These are phyloP conservation scores for Elymus sibiricus DNA, from an alignment of 176 grass and related monocot genomes.

Conservation along the genomic window DNA sequence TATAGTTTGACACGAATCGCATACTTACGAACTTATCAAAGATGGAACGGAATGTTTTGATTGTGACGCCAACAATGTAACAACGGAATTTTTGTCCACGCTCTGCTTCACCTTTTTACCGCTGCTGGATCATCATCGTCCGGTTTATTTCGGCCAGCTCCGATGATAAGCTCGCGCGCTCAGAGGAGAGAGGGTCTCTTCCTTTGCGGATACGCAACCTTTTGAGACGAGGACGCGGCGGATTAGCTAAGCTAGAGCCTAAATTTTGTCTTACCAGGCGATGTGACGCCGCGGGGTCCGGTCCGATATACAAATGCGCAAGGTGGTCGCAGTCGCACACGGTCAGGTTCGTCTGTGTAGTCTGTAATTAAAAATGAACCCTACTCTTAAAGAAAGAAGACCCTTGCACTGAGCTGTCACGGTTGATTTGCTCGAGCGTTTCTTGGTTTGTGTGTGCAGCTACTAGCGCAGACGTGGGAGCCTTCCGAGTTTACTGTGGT, in stretches of 20 bases:
- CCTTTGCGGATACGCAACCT: conserved; percentile 20
- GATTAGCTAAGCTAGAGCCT: background rate
- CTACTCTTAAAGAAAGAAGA: background rate
- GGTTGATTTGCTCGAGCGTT: conserved; percentile 8
- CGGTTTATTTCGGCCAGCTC: background rate
- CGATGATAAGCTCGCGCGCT: conserved; percentile 11
- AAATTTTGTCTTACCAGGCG: background rate
- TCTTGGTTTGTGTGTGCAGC: background rate
- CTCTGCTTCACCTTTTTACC: background rate
- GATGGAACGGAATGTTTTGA: background rate
- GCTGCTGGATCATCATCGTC: background rate
- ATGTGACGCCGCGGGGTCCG: background rate
- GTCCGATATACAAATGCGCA: background rate
- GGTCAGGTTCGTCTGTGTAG: background rate
- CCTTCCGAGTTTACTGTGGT: background rate
- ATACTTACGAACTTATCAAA: background rate
- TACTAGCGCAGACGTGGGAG: background rate
- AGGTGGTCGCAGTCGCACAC: background rate
- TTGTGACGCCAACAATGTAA: background rate
- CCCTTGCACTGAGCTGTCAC: conserved; percentile 32
- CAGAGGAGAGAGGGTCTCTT: background rate
- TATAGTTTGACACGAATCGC: background rate
- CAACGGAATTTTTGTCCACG: too few relatives aligned
- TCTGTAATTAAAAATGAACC: conserved; percentile 9
- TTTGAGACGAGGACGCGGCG: background rate